A percentile compares a stretch with the other conserved stretches of the same genome.
Conservation (phyloP, 352 stramenopile genomes). For the Phytophthora sp. region DNA sequence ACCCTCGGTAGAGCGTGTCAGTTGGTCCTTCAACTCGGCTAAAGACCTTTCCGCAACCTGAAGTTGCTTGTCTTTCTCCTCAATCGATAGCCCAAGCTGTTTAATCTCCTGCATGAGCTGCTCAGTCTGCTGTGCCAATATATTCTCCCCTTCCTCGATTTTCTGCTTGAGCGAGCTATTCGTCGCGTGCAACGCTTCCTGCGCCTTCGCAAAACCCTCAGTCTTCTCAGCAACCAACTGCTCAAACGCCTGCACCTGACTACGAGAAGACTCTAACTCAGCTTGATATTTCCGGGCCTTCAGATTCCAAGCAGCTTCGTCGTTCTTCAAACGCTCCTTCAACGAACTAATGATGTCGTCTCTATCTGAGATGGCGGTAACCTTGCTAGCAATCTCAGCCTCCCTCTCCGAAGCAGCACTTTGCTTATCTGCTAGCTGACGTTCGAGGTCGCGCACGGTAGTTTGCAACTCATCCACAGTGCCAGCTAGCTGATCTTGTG, state of each 20-base stretch:
- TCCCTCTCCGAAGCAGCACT: slow-evolving; percentile 15
- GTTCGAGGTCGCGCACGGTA: slow-evolving; percentile 20
- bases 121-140: slow-evolving; percentile 32
- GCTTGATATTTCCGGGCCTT: slow-evolving; percentile 31
- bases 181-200: slow-evolving; percentile 23
- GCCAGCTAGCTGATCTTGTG: slow-evolving; percentile 10
- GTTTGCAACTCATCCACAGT: slow-evolving; percentile 25
- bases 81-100: slow-evolving; percentile 21
- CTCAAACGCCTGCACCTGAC: slow-evolving; percentile 38
- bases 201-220: slow-evolving; percentile 20
- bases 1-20: slow-evolving; percentile 16
- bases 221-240: slow-evolving; percentile 42
- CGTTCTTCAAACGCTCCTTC: slow-evolving; percentile 15
- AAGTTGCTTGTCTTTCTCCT: slow-evolving; percentile 34
- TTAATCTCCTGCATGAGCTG: slow-evolving; percentile 40
- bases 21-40: slow-evolving; percentile 11
- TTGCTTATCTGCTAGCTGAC: slow-evolving; percentile 17
- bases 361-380: slow-evolving; percentile 5
- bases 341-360: slow-evolving; percentile 31
- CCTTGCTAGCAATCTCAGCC: slow-evolving; percentile 21
- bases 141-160: slow-evolving; percentile 31
- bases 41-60: slow-evolving; percentile 17
- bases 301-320: slow-evolving; percentile 23
- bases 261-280: slow-evolving; percentile 32
- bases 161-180: slow-evolving; percentile 35